Percentiles rank a stretch among this genome's conserved stretches.
Conservation (phyloP, 495 filamentous ascomycete species). For the Penicillium taxi region DNA sequence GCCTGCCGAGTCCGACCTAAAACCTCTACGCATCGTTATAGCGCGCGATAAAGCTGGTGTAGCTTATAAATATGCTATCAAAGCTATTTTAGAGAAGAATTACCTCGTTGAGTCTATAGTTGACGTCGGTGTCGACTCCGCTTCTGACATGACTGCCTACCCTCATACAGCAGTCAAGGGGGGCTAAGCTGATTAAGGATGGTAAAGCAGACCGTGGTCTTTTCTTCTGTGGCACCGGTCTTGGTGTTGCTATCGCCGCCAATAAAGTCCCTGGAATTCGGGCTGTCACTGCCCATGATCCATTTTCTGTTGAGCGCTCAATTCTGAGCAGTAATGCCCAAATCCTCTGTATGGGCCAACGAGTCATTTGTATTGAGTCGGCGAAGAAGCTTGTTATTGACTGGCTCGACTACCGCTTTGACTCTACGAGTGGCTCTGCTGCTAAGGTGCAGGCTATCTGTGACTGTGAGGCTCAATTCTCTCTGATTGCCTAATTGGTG, state of each 20-base stretch:
- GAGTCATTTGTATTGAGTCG: slow-evolving; percentile 73
- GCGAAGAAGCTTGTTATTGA: slow-evolving; percentile 69
- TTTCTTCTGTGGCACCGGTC: slow-evolving; percentile 79
- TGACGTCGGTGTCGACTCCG: slow-evolving; percentile 59
- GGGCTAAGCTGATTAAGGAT: slow-evolving; percentile 55
- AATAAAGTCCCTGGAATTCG: slow-evolving; percentile 83
- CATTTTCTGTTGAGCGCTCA: slow-evolving; percentile 72
- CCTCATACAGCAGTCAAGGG: slow-evolving; percentile 69
- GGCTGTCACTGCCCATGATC: slow-evolving; percentile 81
- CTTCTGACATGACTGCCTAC: slow-evolving; percentile 73
- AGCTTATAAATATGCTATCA: slow-evolving; percentile 73
- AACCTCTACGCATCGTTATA: slow-evolving; percentile 51
- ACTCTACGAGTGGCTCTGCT: slow-evolving; percentile 61
- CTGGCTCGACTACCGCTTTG: slow-evolving; percentile 78
- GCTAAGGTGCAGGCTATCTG: slow-evolving; percentile 69
- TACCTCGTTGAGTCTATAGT: slow-evolving; percentile 58
- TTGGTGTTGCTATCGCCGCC: slow-evolving; percentile 77
- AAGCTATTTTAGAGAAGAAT: slow-evolving; percentile 57
- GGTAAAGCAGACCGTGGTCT: slow-evolving; percentile 71
- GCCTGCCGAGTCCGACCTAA: slow-evolving; percentile 34
- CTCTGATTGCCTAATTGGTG: slow-evolving; percentile 14
- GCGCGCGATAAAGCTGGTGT: slow-evolving; percentile 68
- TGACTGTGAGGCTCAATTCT: slow-evolving; percentile 57
- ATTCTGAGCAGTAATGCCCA: slow-evolving; percentile 81
- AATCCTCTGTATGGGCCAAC: slow-evolving; percentile 81